phyloP scores from a whole-genome alignment of 2,329 filamentous ascomycete species.

The Sporothrix curviconia region DNA sequence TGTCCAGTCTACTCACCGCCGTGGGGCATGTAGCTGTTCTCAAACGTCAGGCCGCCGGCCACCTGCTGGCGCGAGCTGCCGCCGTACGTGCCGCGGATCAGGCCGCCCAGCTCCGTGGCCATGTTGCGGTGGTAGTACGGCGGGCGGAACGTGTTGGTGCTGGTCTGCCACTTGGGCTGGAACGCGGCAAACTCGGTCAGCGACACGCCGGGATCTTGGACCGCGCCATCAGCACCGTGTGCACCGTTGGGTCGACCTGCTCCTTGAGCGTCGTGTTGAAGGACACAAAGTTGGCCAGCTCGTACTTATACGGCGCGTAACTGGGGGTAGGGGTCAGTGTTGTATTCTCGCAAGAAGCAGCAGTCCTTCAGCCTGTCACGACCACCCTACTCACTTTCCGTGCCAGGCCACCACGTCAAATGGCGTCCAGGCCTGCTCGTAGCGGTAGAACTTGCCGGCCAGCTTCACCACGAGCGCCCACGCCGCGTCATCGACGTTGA shows the following conservation, averaged over 20 bases:
- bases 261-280: slow-evolving; percentile 38
- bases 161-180: slow-evolving; percentile 58
- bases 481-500: slow-evolving; percentile 42
- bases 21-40: slow-evolving; percentile 31
- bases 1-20: slow-evolving; percentile 21
- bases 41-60: slow-evolving; percentile 28
- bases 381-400: slow-evolving; percentile 25
- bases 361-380: too few relatives aligned
- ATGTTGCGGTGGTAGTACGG: slow-evolving; percentile 61
- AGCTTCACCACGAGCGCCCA: slow-evolving; percentile 53
- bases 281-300: slow-evolving; percentile 50
- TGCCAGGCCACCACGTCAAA: slow-evolving; percentile 45
- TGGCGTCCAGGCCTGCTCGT: slow-evolving; percentile 56
- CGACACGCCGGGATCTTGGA: slow-evolving; percentile 24
- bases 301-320: slow-evolving; percentile 55
- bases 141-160: slow-evolving; percentile 54
- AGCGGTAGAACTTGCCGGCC: slow-evolving; percentile 53
- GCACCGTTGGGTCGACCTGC: slow-evolving; percentile 61
- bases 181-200: slow-evolving; percentile 62
- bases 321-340: slow-evolving; percentile 26
- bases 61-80: slow-evolving; percentile 23
- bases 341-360: not conserved
- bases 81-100: slow-evolving; percentile 36
- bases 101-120: slow-evolving; percentile 50
- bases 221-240: slow-evolving; percentile 56